Percentiles rank a stretch among this genome's conserved stretches.
These are phyloP conservation scores for Paecilomyces fulvus DNA, from an alignment of 2,329 filamentous ascomycete species.

Conservation along the genomic window DNA sequence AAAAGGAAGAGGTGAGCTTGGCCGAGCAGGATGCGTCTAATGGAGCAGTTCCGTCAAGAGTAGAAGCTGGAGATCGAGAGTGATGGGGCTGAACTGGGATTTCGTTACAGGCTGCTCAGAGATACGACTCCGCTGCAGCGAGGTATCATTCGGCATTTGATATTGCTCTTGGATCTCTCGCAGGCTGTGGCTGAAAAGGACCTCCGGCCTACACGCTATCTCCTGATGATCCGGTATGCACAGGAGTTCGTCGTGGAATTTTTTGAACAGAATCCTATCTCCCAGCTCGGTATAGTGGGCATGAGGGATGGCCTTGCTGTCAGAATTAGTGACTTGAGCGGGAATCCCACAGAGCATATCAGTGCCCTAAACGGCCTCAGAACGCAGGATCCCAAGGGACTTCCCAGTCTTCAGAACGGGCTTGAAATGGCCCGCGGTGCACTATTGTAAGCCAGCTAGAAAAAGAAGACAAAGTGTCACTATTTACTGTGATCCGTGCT, in stretches of 20 bases:
- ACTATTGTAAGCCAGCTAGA: constrained; percentile 53
- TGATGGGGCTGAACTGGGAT: constrained; percentile 10
- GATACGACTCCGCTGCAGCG: constrained; percentile 94
- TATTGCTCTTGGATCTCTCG: constrained; percentile 85
- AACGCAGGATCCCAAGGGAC: constrained; percentile 61
- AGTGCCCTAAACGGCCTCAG: constrained; percentile 61
- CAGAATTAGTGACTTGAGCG: constrained; percentile 78
- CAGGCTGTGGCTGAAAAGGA: constrained; percentile 95
- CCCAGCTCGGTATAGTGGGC: constrained; percentile 82
- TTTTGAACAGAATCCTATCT: constrained; percentile 98
- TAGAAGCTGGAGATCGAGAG: constrained; percentile 2
- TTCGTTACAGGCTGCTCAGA: constrained; percentile 59
- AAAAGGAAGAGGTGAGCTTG: constrained; percentile 60
- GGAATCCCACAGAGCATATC: constrained; percentile 84
- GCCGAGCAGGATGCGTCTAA: neutral
- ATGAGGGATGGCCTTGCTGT: constrained; percentile 89
- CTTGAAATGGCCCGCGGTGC: constrained; percentile 89
- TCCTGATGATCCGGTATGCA: constrained; percentile 73
- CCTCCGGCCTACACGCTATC: constrained; percentile 76
- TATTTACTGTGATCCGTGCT: neutral
- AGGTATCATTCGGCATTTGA: constrained; percentile 93
- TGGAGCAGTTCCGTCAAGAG: neutral
- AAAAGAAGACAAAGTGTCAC: neutral
- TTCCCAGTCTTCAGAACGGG: constrained; percentile 83
- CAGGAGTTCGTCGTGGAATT: constrained; percentile 86